Evolutionary conservation across 345 rosid species (phyloP).

Genomic region (Pelargonium nanum): DNA sequence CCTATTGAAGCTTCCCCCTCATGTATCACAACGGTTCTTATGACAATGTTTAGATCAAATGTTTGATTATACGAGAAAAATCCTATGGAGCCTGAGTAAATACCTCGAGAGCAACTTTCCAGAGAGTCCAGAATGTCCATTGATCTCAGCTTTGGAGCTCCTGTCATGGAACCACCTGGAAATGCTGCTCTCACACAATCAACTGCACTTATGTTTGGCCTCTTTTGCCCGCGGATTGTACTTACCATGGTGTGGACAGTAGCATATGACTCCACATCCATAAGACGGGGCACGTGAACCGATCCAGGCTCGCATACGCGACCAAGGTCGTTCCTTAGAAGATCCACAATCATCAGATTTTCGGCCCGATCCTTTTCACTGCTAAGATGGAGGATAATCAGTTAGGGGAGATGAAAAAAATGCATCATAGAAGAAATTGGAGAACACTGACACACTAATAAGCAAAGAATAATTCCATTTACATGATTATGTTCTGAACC

Average conservation of each 20-base stretch:
- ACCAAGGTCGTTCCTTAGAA: conserved; percentile 86
- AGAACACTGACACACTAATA: neutral
- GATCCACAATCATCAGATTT: conserved; percentile 96
- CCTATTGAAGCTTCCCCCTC: conserved; percentile 84
- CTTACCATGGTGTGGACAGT: conserved; percentile 98
- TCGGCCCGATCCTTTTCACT: conserved; percentile 98
- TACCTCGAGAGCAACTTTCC: conserved; percentile 70
- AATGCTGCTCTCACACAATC: conserved; percentile 80
- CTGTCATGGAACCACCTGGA: conserved; percentile 97
- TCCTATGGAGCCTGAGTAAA: conserved; percentile 89
- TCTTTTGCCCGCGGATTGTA: conserved; percentile 61
- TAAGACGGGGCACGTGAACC: conserved; percentile 84
- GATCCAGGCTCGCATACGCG: conserved; percentile 87
- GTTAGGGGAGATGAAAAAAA: neutral
- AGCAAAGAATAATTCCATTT: neutral
- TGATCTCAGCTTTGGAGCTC: conserved; percentile 93
- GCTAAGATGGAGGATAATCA: conserved; percentile 11
- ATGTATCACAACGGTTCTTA: conserved; percentile 75
- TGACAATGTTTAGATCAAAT: conserved; percentile 85
- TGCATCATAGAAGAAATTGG: neutral
- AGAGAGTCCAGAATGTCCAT: conserved; percentile 77
- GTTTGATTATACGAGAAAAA: conserved; percentile 77
- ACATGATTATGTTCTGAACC: neutral
- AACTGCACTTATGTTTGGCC: conserved; percentile 43
- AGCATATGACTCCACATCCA: conserved; percentile 93